phyloP scores from a whole-genome alignment of 1,139 yeast species.

The Geotrichum macrosporum region DNA sequence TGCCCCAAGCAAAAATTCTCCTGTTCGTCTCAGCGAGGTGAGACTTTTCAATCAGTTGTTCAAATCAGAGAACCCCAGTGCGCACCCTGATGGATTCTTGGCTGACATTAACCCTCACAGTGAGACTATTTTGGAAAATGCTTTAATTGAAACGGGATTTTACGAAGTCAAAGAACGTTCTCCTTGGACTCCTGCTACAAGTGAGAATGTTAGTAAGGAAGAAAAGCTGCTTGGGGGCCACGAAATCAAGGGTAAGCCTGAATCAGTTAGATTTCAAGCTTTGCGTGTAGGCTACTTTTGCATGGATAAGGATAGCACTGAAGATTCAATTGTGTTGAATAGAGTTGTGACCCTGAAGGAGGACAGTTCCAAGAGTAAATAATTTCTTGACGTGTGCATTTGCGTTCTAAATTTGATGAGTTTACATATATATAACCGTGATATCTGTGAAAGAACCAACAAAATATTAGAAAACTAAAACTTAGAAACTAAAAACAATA shows the following conservation, averaged over 20 bases:
- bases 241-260: slow-evolving; percentile 58
- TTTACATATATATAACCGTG: too few relatives aligned
- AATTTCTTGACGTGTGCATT: too few relatives aligned
- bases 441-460: too few relatives aligned
- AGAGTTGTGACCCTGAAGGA: slow-evolving; percentile 90
- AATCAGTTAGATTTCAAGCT: slow-evolving; percentile 96
- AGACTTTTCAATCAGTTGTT: slow-evolving; percentile 86
- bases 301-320: slow-evolving; percentile 71
- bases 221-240: slow-evolving; percentile 46
- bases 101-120: slow-evolving; percentile 78
- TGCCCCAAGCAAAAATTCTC: slow-evolving; percentile 54
- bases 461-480: not conserved
- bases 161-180: slow-evolving; percentile 60
- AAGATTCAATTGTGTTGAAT: slow-evolving; percentile 63
- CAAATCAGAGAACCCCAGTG: slow-evolving; percentile 84
- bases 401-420: too few relatives aligned
- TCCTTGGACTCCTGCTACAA: slow-evolving; percentile 59
- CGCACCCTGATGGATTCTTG: slow-evolving; percentile 82
- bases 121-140: slow-evolving; percentile 60
- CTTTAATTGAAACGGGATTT: slow-evolving; percentile 78
- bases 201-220: slow-evolving; percentile 26
- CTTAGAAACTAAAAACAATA: not conserved
- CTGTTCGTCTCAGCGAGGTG: slow-evolving; percentile 64
- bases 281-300: slow-evolving; percentile 96
- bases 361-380: slow-evolving; percentile 37